Evolutionary conservation across 345 rosid genomes (phyloP), one percentile per base, ranked within the genome.

Genomic region (Arabis alpina): DNA sequence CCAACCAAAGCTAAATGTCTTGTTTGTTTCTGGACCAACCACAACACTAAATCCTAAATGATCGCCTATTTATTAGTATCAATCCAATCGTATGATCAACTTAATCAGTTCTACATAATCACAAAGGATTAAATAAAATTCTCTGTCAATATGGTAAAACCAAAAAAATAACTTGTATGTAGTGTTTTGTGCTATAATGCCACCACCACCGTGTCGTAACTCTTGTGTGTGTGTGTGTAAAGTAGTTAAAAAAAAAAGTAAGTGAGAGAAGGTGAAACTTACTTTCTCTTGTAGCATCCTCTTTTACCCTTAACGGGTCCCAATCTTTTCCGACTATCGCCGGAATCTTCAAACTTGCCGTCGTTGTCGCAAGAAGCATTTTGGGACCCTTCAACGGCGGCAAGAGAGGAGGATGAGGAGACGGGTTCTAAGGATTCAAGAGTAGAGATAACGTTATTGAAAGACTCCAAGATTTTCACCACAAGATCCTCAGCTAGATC

Each of bases 201-300:
- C 37, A 14, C 55, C 30, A 62, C n/a, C 23, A 42, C 1, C 8
- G 1, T 42, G 16, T 42, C 4, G 40, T 36, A 15, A 16, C n/a
- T 28, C 39, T 4, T 15, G 45, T 58, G 23, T 15, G 45, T 58
- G 45, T 58, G 47, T 37, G 47, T 45, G 50, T 12, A 16, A 23
- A 49, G 5, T 62, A 39, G 25, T 54, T 3, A 16, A 16, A 44
- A 34, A 10, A 48, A 15, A 16, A 42, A 28, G n/a, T 14, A 25
- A 23, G 10, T 9, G 14, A 13, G 19, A 11, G 10, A 19, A 40
- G 27, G 42, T 14, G 10, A 61, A 54, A 37, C 82, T 73, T 82
- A 90, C 98, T 83, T 85, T 81, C 98, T 87, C 79, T 88, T 90
- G 84, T 93, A 83, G 76, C 84, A 81, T 2, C 97, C 98, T 60